Evolutionary conservation across 2,329 filamentous ascomycete genomes (phyloP).

Genomic region (Hypoxylon sp.): DNA sequence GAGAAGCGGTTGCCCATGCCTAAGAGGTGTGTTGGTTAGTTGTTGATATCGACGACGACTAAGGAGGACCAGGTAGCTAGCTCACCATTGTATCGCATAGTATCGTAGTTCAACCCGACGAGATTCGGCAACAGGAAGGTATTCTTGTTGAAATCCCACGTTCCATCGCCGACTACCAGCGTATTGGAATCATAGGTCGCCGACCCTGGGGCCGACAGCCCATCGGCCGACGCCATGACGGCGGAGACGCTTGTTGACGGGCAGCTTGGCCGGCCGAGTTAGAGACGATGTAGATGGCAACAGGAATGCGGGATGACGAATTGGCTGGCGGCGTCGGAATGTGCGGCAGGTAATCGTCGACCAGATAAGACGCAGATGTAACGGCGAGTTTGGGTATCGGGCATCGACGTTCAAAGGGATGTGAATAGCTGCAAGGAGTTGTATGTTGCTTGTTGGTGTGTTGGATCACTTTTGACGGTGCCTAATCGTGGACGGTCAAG

Average conservation of each 20-base stretch:
- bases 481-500: slow-evolving; percentile 5
- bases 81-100: slow-evolving; percentile 84
- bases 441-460: slow-evolving; percentile 1
- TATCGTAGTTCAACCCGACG: slow-evolving; percentile 78
- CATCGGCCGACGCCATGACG: slow-evolving; percentile 67
- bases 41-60: background rate
- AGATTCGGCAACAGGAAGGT: slow-evolving; percentile 81
- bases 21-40: slow-evolving; percentile 46
- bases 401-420: slow-evolving; percentile 10
- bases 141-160: slow-evolving; percentile 81
- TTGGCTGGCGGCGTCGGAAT: slow-evolving; percentile 6
- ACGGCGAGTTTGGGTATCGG: slow-evolving; percentile 20
- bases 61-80: background rate
- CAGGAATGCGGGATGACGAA: slow-evolving; percentile 31
- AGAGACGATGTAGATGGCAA: slow-evolving; percentile 6
- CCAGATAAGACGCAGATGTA: slow-evolving; percentile 1
- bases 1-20: slow-evolving; percentile 85
- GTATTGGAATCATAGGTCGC: slow-evolving; percentile 76
- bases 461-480: too few species aligned
- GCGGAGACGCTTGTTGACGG: slow-evolving; percentile 47
- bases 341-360: slow-evolving; percentile 10
- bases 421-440: slow-evolving; percentile 19
- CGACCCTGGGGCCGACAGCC: slow-evolving; percentile 73
- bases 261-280: slow-evolving; percentile 14
- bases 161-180: slow-evolving; percentile 82